Percentiles rank a stretch among this genome's conserved stretches.
These are phyloP conservation scores for Sambucus nigra DNA, from an alignment of 129 eudicot genomes.

Conservation along the genomic window DNA sequence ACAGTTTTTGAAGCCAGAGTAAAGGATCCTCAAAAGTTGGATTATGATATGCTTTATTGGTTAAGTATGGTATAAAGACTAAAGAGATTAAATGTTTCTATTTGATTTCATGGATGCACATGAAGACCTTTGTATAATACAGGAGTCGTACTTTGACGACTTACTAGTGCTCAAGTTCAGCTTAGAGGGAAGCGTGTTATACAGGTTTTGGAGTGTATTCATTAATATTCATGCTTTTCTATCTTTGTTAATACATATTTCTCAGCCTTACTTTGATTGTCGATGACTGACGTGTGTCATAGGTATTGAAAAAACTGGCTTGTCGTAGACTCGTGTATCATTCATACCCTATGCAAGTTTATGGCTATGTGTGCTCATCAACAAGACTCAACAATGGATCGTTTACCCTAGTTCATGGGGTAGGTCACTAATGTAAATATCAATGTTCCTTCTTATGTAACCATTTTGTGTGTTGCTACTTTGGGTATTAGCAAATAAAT, in stretches of 20 bases:
- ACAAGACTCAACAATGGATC: slow-evolving; percentile 47
- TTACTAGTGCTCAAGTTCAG: slow-evolving; percentile 76
- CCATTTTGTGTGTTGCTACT: neutral
- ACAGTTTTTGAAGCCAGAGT: slow-evolving; percentile 79
- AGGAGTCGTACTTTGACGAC: slow-evolving; percentile 80
- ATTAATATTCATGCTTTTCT: slow-evolving; percentile 1
- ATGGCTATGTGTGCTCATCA: slow-evolving; percentile 70
- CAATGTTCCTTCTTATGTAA: neutral
- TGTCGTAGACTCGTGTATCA: slow-evolving; percentile 69
- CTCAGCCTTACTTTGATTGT: neutral
- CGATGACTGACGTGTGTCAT: slow-evolving; percentile 6
- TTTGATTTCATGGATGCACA: slow-evolving; percentile 14
- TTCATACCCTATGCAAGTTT: slow-evolving; percentile 98
- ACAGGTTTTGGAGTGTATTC: slow-evolving; percentile 41
- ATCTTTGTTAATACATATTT: neutral
- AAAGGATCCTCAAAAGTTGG: slow-evolving; percentile 57
- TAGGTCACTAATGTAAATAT: slow-evolving; percentile 26
- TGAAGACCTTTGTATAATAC: slow-evolving; percentile 79
- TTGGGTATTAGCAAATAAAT: no score
- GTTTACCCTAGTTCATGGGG: slow-evolving; percentile 91
- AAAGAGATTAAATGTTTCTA: slow-evolving; percentile 3
- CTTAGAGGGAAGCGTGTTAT: slow-evolving; percentile 97
- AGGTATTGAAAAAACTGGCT: slow-evolving; percentile 84
- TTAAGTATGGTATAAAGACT: neutral
- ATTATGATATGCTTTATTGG: slow-evolving; percentile 7